Evolutionary conservation across 2,329 filamentous ascomycete species (phyloP).

Genomic region (Sordariomycetes sp.): DNA sequence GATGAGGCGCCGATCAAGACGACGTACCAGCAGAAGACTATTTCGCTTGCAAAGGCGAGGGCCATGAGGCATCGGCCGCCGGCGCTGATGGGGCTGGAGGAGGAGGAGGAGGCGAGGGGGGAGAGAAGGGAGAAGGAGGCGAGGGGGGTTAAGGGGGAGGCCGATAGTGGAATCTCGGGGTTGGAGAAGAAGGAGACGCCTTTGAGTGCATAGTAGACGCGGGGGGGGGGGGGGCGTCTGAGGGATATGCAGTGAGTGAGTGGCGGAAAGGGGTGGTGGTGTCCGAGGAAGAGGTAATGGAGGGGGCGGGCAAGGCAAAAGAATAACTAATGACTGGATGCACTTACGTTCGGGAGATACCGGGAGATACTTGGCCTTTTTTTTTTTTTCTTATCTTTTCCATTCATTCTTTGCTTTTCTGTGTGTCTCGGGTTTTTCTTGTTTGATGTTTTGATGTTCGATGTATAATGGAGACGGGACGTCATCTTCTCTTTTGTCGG

Average conservation of each 20-base stretch:
- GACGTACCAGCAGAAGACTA: conserved; percentile 94
- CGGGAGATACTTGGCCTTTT: neutral
- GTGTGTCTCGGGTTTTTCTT: neutral
- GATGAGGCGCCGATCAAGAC: conserved; percentile 67
- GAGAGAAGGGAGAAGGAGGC: conserved; percentile 29
- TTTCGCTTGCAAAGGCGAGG: conserved; percentile 78
- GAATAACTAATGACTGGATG: neutral
- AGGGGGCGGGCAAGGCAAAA: neutral
- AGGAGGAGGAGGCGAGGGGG: conserved; percentile 11
- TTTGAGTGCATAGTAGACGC: neutral
- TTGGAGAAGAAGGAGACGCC: conserved; percentile 19
- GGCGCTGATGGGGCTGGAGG: conserved; percentile 64
- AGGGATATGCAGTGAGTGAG: neutral
- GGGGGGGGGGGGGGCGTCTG: neutral
- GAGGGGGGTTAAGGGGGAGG: conserved; percentile 16
- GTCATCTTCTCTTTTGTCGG: neutral
- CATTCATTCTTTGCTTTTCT: neutral
- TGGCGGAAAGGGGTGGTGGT: neutral
- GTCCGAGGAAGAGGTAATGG: neutral
- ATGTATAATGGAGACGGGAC: neutral
- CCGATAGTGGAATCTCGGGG: conserved; percentile 27
- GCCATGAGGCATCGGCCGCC: conserved; percentile 82
- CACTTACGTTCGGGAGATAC: neutral
- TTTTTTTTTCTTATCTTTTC: neutral
- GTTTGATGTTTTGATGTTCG: neutral